These are phyloP conservation scores for Solanum piurae DNA, from an alignment of 257 asterid genomes.

Conservation along the genomic window DNA sequence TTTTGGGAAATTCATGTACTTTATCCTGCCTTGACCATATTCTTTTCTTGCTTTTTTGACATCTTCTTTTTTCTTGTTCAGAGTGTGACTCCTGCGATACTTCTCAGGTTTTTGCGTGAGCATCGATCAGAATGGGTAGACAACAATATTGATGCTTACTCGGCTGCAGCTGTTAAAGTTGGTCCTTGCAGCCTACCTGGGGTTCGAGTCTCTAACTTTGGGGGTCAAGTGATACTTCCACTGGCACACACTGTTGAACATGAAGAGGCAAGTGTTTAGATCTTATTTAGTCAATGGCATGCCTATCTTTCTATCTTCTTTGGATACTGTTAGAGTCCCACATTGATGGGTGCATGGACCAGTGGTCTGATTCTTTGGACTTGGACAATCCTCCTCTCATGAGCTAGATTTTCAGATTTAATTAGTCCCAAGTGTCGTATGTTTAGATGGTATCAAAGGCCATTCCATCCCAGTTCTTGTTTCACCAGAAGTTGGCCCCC, in stretches of 20 bases:
- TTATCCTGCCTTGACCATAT: neutral
- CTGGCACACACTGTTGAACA: slow-evolving; percentile 81
- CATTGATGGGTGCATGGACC: neutral
- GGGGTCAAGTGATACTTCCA: slow-evolving; percentile 81
- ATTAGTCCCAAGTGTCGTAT: neutral
- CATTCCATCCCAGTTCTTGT: neutral
- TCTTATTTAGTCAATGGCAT: neutral
- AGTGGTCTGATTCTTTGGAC: neutral
- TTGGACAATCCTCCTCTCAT: neutral
- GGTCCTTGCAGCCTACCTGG: slow-evolving; percentile 59
- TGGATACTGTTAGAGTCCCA: neutral
- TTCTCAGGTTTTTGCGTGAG: slow-evolving; percentile 71
- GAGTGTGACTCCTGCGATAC: slow-evolving; percentile 86
- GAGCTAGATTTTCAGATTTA: neutral
- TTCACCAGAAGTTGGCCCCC: neutral
- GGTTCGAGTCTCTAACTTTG: slow-evolving; percentile 46
- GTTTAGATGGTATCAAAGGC: neutral
- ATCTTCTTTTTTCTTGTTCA: slow-evolving; percentile 13
- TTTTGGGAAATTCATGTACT: neutral
- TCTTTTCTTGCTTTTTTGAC: neutral
- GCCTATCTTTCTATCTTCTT: neutral
- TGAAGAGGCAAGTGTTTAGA: slow-evolving; percentile 63
- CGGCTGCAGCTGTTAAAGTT: slow-evolving; percentile 67
- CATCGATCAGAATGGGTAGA: slow-evolving; percentile 98
- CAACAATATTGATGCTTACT: slow-evolving; percentile 61